Conservation (phyloP, 257 asterid genomes). For the Solanum chmielewskii region DNA sequence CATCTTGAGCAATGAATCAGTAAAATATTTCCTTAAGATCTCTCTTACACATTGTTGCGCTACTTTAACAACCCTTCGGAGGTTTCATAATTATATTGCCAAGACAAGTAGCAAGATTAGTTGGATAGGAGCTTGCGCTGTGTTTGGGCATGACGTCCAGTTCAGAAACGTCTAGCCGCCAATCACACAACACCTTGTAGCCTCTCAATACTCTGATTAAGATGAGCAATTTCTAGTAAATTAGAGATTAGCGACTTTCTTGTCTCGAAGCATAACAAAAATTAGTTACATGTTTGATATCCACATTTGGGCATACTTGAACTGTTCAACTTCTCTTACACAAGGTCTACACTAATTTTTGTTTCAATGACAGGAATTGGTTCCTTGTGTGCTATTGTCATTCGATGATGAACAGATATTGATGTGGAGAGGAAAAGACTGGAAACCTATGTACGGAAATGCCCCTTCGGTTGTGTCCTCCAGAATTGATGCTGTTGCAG, state of each 20-base stretch:
- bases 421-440: slow-evolving; percentile 94
- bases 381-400: slow-evolving; percentile 81
- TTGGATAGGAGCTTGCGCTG: background rate
- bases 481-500: slow-evolving; percentile 12
- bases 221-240: background rate
- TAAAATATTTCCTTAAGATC: background rate
- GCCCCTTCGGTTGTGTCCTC: slow-evolving; percentile 20
- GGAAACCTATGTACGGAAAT: slow-evolving; percentile 54
- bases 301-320: background rate
- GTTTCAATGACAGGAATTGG: slow-evolving; percentile 62
- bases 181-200: background rate
- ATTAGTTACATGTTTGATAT: background rate
- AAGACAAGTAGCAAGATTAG: background rate
- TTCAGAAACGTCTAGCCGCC: background rate
- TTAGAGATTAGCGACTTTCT: background rate
- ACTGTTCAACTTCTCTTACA: background rate
- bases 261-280: background rate
- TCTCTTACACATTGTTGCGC: background rate
- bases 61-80: background rate
- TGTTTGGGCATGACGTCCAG: background rate
- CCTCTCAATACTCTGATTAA: background rate
- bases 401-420: slow-evolving; percentile 82
- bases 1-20: background rate
- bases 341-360: background rate
- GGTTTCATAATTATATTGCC: background rate